Conservation (phyloP, 441 rosid species). For the Jatropha multifida region DNA sequence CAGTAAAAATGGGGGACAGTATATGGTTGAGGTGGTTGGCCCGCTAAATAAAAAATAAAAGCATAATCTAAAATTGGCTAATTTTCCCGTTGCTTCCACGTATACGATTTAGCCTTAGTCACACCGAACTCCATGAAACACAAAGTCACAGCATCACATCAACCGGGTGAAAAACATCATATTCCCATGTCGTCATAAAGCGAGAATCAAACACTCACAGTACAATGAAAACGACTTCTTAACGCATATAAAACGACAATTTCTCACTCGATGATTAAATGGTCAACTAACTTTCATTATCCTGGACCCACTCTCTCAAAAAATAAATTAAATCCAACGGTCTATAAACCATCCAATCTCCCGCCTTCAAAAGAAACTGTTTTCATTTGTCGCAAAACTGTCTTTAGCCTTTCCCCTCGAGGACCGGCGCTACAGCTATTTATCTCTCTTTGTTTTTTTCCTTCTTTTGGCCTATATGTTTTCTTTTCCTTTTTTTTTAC, state of each 20-base stretch:
- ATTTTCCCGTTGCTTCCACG: too few species aligned
- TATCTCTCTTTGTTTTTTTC: slow-evolving; percentile 23
- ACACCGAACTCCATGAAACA: too few species aligned
- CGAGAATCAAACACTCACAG: slow-evolving; percentile 13
- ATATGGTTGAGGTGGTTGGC: too few species aligned
- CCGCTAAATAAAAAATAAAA: too few species aligned
- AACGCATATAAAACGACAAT: slow-evolving; percentile 32
- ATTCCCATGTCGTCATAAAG: too few species aligned
- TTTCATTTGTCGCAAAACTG: neutral
- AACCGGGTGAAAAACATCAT: neutral
- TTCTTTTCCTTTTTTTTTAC: too few species aligned
- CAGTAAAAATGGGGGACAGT: too few species aligned
- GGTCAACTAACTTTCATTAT: slow-evolving; percentile 25
- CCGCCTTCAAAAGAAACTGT: neutral
- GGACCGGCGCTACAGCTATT: slow-evolving; percentile 10
- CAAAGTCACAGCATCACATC: too few species aligned
- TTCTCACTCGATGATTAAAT: neutral
- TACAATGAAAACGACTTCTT: slow-evolving; percentile 32
- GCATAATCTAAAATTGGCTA: too few species aligned
- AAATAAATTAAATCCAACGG: slow-evolving; percentile 21
- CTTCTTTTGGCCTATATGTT: slow-evolving; percentile 2
- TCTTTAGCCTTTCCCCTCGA: neutral
- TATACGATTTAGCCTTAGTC: too few species aligned
- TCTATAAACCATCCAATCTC: neutral
- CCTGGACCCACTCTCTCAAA: slow-evolving; percentile 1